phyloP scores from a whole-genome alignment of 805 yeast genomes.

The Wickerhamomyces alni region DNA sequence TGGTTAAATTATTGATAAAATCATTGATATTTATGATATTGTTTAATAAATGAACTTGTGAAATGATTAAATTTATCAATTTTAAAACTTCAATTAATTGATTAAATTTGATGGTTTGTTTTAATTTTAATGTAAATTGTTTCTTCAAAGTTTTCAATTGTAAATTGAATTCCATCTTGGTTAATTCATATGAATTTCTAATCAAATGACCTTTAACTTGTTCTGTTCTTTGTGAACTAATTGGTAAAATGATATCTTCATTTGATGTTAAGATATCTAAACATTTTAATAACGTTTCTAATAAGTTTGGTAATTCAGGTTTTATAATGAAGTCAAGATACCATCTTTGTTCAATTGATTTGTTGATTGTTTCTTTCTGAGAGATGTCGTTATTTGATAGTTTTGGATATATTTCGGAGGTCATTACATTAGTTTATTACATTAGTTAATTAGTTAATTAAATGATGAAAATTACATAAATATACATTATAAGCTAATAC shows the following conservation, averaged over 20 bases:
- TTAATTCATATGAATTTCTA: conserved; percentile 47
- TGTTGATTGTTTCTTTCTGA: conserved; percentile 4
- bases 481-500: too few species aligned
- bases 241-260: conserved; percentile 47
- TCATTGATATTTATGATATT: too few species aligned
- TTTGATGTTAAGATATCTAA: conserved; percentile 31
- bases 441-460: too few species aligned
- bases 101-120: conserved; percentile 18
- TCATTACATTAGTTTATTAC: too few species aligned
- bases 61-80: conserved; percentile 19
- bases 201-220: conserved; percentile 55
- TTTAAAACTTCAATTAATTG: neutral
- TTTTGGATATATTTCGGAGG: conserved; percentile 28
- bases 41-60: conserved; percentile 18
- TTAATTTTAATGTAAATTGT: conserved; percentile 32
- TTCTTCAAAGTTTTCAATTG: conserved; percentile 35
- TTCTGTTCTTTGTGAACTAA: conserved; percentile 49
- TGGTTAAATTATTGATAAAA: too few species aligned
- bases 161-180: conserved; percentile 38
- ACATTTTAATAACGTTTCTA: conserved; percentile 38
- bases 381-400: conserved; percentile 16
- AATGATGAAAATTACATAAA: too few species aligned
- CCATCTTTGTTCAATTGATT: conserved; percentile 36
- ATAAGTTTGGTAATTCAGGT: conserved; percentile 41
- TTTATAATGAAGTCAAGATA: conserved; percentile 38